A percentile compares a stretch with the other conserved stretches of the same genome.
Conservation (phyloP, 2,329 filamentous ascomycete genomes). For the Parascedosporium putredinis region DNA sequence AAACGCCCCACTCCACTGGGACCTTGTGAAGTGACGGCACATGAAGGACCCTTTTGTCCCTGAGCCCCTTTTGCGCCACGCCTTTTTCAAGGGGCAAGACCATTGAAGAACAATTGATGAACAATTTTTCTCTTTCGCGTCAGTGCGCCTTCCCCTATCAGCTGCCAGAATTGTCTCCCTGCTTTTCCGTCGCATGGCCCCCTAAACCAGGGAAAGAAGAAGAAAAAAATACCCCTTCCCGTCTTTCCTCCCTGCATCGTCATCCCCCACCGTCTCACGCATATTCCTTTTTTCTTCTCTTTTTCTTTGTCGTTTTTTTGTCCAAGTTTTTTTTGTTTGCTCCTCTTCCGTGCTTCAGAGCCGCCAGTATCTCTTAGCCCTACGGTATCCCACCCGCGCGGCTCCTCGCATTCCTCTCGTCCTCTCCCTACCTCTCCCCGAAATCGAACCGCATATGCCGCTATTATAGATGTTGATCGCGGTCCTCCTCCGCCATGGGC, state of each 20-base stretch:
- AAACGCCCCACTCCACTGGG: too few species aligned
- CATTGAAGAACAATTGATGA: too few species aligned
- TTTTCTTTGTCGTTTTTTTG: background rate
- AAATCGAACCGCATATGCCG: background rate
- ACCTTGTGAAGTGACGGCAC: too few species aligned
- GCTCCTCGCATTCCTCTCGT: background rate
- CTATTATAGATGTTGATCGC: conserved; percentile 38
- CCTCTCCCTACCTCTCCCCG: background rate
- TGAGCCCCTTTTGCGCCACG: too few species aligned
- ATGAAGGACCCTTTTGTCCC: too few species aligned
- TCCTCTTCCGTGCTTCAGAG: background rate
- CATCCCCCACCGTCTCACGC: background rate
- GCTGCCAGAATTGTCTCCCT: background rate
- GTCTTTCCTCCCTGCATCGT: background rate
- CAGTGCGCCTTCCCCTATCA: background rate
- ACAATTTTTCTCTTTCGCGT: background rate
- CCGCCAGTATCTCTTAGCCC: too few species aligned
- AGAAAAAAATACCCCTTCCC: too few species aligned
- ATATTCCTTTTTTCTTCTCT: conserved; percentile 1
- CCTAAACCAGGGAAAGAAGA: background rate
- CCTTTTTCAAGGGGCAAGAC: too few species aligned
- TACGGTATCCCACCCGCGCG: background rate
- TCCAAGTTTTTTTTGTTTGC: background rate
- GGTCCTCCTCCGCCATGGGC: conserved; percentile 43
- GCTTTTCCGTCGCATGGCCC: background rate